Conservation (phyloP, 345 rosid species). For the Gossypium turneri region DNA sequence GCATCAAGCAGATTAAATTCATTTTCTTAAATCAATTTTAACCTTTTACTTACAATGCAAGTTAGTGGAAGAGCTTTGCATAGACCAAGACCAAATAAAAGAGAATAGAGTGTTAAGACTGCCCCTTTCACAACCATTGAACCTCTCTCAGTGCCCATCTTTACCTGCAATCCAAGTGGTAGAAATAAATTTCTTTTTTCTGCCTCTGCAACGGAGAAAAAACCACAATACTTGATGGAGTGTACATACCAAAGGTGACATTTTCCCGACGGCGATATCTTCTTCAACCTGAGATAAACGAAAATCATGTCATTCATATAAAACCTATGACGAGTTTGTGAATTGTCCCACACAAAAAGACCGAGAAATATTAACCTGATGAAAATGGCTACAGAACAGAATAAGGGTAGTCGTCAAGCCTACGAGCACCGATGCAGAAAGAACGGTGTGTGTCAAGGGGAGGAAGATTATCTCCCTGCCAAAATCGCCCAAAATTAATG, state of each 20-base stretch:
- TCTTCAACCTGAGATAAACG: constrained; percentile 56
- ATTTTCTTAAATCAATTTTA: constrained; percentile 3
- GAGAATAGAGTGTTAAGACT: constrained; percentile 39
- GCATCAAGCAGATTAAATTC: neutral
- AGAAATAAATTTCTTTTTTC: neutral
- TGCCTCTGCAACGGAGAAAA: neutral
- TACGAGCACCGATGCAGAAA: constrained; percentile 66
- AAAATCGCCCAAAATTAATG: constrained; percentile 13
- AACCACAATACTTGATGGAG: neutral
- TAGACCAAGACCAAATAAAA: constrained; percentile 48
- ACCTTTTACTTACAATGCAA: constrained; percentile 55
- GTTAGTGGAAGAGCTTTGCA: constrained; percentile 52
- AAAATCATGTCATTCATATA: neutral
- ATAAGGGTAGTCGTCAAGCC: constrained; percentile 83
- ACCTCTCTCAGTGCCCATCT: constrained; percentile 68
- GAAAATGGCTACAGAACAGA: constrained; percentile 92
- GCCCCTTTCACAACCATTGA: constrained; percentile 48
- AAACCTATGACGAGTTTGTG: neutral
- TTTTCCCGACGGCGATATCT: constrained; percentile 60
- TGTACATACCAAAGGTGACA: constrained; percentile 66
- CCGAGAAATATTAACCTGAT: constrained; percentile 44
- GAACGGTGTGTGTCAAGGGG: constrained; percentile 49
- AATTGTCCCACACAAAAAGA: neutral
- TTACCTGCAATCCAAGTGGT: constrained; percentile 39
- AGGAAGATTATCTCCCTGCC: constrained; percentile 43